Evolutionary conservation across 345 rosid species (phyloP).

Genomic region (Combretum micranthum): DNA sequence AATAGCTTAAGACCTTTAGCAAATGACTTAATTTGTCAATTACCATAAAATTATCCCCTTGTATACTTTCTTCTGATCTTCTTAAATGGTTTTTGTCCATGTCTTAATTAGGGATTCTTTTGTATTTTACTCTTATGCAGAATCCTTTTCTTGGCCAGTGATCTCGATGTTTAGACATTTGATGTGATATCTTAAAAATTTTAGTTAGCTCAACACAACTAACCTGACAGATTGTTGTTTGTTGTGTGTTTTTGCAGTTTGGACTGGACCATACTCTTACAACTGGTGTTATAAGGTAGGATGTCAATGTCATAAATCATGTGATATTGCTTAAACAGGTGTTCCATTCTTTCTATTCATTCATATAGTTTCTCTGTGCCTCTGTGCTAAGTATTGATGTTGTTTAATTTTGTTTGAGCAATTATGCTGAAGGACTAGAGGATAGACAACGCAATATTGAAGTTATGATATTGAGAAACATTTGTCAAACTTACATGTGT

Average conservation of each 20-base stretch:
- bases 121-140: too few relatives aligned
- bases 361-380: background rate
- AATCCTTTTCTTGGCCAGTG: too few relatives aligned
- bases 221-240: background rate
- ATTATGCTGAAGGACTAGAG: background rate
- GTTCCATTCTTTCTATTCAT: background rate
- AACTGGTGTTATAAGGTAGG: conserved; percentile 91
- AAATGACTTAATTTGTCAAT: too few relatives aligned
- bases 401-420: too few relatives aligned
- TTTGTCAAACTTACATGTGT: conserved; percentile 9
- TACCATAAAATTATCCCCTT: too few relatives aligned
- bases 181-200: background rate
- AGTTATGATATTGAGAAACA: background rate
- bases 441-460: background rate
- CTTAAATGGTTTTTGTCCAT: too few relatives aligned
- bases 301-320: background rate
- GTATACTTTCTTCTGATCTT: too few relatives aligned
- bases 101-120: too few relatives aligned
- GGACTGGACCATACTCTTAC: conserved; percentile 97
- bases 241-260: conserved; percentile 45
- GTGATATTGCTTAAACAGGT: background rate
- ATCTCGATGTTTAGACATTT: too few relatives aligned
- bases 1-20: too few relatives aligned
- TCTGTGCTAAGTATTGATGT: background rate
- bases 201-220: background rate